phyloP scores from a whole-genome alignment of 2,329 filamentous ascomycete genomes.

The Ceratocystis ficicola region DNA sequence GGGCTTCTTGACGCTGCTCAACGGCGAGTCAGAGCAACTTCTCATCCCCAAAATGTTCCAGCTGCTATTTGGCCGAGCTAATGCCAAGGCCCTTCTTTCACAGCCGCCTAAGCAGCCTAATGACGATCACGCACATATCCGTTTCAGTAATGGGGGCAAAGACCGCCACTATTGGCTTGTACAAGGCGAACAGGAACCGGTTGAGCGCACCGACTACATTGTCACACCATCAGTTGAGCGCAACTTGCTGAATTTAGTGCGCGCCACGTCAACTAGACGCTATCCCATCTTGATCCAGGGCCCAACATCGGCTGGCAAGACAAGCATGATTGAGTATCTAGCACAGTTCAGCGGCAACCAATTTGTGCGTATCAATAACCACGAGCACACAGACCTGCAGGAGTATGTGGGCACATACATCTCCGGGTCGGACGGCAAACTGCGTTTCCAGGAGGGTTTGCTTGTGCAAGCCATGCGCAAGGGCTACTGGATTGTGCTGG shows the following conservation, averaged over 20 bases:
- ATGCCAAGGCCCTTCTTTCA: slow-evolving; percentile 59
- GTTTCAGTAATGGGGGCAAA: slow-evolving; percentile 53
- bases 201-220: slow-evolving; percentile 81
- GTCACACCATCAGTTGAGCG: slow-evolving; percentile 90
- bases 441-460: slow-evolving; percentile 86
- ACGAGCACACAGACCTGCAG: slow-evolving; percentile 95
- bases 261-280: slow-evolving; percentile 79
- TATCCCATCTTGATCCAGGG: slow-evolving; percentile 95
- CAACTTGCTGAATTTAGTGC: slow-evolving; percentile 86
- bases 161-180: slow-evolving; percentile 80
- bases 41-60: slow-evolving; percentile 70
- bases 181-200: slow-evolving; percentile 52
- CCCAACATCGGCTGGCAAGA: slow-evolving; percentile 94
- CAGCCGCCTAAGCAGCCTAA: slow-evolving; percentile 65
- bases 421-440: slow-evolving; percentile 69
- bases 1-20: slow-evolving; percentile 87
- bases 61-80: slow-evolving; percentile 58
- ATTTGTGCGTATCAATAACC: slow-evolving; percentile 98
- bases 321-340: slow-evolving; percentile 97
- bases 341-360: slow-evolving; percentile 95
- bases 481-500: slow-evolving; percentile 95
- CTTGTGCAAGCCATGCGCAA: slow-evolving; percentile 84
- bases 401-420: slow-evolving; percentile 95
- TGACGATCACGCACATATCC: slow-evolving; percentile 67
- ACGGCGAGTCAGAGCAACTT: slow-evolving; percentile 66